Conservation (phyloP, 2,329 filamentous ascomycete species). For the Bipolaris sorokiniana region DNA sequence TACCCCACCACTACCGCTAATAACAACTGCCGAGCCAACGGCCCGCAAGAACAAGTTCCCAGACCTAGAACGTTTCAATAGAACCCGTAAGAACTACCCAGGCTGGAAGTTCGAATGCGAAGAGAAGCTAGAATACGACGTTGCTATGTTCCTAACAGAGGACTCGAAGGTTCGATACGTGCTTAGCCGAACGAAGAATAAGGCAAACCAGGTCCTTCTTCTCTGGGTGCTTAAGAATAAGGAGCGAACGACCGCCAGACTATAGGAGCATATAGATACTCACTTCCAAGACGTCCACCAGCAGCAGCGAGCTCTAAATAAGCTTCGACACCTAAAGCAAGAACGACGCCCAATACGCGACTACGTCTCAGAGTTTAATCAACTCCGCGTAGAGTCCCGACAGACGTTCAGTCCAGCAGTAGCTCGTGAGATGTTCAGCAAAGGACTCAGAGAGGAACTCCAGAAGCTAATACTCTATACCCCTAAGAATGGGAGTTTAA, state of each 20-base stretch:
- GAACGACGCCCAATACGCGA: neutral
- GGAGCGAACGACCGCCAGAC: too few species aligned
- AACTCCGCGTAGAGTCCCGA: neutral
- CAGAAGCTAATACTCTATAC: neutral
- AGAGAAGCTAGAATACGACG: neutral
- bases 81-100: neutral
- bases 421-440: neutral
- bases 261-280: too few species aligned
- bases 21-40: neutral
- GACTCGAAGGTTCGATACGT: neutral
- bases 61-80: neutral
- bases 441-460: neutral
- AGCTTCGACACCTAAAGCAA: neutral
- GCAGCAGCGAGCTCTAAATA: neutral
- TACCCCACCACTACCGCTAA: too few species aligned
- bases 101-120: neutral
- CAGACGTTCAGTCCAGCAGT: neutral
- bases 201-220: neutral
- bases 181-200: neutral
- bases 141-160: too few species aligned
- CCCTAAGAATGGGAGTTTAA: too few species aligned
- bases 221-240: neutral
- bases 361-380: neutral
- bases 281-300: too few species aligned
- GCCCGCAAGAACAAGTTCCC: neutral